Percentiles rank a stretch among this genome's conserved stretches.
Evolutionary conservation across 2,329 filamentous ascomycete genomes (phyloP).

Genomic region (Colletotrichum australisinense): DNA sequence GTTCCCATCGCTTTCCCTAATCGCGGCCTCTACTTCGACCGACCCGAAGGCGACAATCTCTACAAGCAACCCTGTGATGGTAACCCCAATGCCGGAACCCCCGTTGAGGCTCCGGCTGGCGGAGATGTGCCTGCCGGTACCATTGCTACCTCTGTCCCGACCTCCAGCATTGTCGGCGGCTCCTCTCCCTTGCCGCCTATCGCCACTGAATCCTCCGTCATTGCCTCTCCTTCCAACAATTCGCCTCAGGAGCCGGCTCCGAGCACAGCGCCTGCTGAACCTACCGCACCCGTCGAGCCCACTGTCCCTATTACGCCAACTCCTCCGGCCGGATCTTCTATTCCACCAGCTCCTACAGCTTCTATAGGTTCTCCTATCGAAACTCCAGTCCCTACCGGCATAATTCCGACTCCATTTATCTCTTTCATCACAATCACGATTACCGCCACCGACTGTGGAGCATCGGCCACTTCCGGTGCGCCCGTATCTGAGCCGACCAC

Average conservation of each 20-base stretch:
- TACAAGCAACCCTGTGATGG: slow-evolving; percentile 26
- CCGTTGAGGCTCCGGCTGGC: neutral
- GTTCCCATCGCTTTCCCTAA: slow-evolving; percentile 15
- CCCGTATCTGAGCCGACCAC: neutral
- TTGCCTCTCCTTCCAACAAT: neutral
- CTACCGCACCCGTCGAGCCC: neutral
- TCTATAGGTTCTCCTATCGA: neutral
- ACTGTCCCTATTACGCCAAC: neutral
- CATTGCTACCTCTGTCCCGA: neutral
- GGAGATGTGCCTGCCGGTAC: neutral
- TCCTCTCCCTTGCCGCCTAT: neutral
- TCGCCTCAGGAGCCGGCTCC: neutral
- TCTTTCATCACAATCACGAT: slow-evolving; percentile 37
- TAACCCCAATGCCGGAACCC: slow-evolving; percentile 5
- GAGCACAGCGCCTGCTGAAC: neutral
- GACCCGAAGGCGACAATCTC: slow-evolving; percentile 24
- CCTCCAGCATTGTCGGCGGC: neutral
- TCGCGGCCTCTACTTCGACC: neutral
- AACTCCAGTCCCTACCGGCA: neutral
- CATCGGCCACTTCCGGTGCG: neutral
- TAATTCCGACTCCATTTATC: neutral
- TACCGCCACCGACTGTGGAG: slow-evolving; percentile 1
- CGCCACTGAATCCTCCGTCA: neutral
- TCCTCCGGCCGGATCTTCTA: neutral
- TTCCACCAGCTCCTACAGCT: neutral